Evolutionary conservation across 1,139 yeast species (phyloP).

Genomic region (Taiozyma sp.): DNA sequence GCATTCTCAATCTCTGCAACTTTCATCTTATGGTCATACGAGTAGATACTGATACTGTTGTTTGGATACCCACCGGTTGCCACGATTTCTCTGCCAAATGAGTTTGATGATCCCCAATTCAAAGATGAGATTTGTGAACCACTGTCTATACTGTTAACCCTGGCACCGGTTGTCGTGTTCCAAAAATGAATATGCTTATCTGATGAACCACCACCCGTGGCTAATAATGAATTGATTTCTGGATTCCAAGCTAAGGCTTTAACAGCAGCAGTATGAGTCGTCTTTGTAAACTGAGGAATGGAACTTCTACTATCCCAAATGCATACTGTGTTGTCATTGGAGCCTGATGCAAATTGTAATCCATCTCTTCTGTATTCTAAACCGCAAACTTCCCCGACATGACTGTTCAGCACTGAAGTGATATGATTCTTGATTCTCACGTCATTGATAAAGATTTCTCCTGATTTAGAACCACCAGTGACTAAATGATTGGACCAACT

Average conservation of each 20-base stretch:
- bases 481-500: slow-evolving; percentile 81
- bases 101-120: slow-evolving; percentile 79
- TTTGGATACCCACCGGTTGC: slow-evolving; percentile 95
- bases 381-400: slow-evolving; percentile 91
- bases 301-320: slow-evolving; percentile 91
- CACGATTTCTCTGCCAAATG: slow-evolving; percentile 76
- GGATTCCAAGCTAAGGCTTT: slow-evolving; percentile 98
- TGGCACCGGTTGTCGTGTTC: slow-evolving; percentile 89
- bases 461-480: slow-evolving; percentile 80
- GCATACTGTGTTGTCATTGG: slow-evolving; percentile 89
- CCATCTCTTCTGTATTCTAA: slow-evolving; percentile 85
- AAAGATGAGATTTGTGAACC: slow-evolving; percentile 92
- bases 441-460: slow-evolving; percentile 84
- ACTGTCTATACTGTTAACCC: slow-evolving; percentile 82
- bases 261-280: slow-evolving; percentile 88
- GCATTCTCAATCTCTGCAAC: slow-evolving; percentile 86
- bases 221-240: slow-evolving; percentile 70
- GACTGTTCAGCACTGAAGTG: slow-evolving; percentile 53
- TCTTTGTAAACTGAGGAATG: slow-evolving; percentile 69
- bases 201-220: slow-evolving; percentile 95
- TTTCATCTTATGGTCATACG: slow-evolving; percentile 80
- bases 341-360: slow-evolving; percentile 83
- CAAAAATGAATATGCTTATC: slow-evolving; percentile 91
- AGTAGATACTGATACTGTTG: slow-evolving; percentile 77
- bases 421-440: slow-evolving; percentile 84